phyloP scores from a whole-genome alignment of 306 rosid species.

The Sicyos baderoa region DNA sequence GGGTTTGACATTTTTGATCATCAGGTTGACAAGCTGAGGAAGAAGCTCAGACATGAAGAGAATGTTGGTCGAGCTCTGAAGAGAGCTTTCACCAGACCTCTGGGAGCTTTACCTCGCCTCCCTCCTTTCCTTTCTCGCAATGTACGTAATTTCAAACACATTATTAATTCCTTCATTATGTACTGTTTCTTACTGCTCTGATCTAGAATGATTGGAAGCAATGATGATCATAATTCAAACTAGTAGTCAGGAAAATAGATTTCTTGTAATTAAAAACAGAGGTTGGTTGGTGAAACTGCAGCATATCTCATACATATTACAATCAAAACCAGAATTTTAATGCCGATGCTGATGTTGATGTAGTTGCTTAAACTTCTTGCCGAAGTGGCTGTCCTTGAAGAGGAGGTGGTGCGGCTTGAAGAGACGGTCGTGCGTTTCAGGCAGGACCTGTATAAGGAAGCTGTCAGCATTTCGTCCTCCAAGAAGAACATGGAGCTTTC shows the following conservation, averaged over 20 bases:
- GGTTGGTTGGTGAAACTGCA: too few relatives aligned
- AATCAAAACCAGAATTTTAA: too few relatives aligned
- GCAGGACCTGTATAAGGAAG: slow-evolving; percentile 71
- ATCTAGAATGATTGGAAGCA: neutral
- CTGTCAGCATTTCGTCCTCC: slow-evolving; percentile 57
- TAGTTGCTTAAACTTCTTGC: slow-evolving; percentile 81
- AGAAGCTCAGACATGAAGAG: slow-evolving; percentile 79
- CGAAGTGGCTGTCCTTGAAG: slow-evolving; percentile 91
- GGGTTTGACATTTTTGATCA: slow-evolving; percentile 16
- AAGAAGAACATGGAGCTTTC: slow-evolving; percentile 40
- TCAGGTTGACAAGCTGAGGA: slow-evolving; percentile 84
- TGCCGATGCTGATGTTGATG: too few relatives aligned
- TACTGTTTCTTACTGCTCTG: slow-evolving; percentile 13
- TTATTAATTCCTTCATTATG: neutral
- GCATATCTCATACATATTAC: too few relatives aligned
- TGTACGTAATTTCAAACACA: slow-evolving; percentile 37
- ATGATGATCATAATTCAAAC: too few relatives aligned
- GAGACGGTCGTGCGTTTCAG: slow-evolving; percentile 62
- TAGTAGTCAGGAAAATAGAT: neutral
- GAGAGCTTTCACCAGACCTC: slow-evolving; percentile 82
- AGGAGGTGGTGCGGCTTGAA: slow-evolving; percentile 89
- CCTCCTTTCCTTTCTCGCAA: slow-evolving; percentile 80
- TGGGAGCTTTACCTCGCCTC: slow-evolving; percentile 97
- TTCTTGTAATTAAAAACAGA: neutral
- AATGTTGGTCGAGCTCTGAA: slow-evolving; percentile 68